Percentiles rank a stretch among this genome's conserved stretches.
Evolutionary conservation across 2,329 filamentous ascomycete species (phyloP).

Genomic region (Boeremia lycopersici): DNA sequence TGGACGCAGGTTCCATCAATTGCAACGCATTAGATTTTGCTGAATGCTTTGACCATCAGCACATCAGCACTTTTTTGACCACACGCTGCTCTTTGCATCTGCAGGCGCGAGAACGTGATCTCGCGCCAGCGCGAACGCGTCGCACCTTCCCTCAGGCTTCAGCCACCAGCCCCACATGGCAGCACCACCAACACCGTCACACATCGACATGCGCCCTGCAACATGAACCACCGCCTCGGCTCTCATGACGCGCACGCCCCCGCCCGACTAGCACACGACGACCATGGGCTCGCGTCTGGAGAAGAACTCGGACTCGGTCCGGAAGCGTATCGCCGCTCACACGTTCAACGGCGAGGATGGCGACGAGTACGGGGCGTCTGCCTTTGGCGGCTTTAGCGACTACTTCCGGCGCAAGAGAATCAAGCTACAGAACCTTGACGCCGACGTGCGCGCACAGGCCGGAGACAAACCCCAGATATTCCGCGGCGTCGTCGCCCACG

Average conservation of each 20-base stretch:
- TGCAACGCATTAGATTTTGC: too few species aligned
- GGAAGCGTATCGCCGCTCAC: conserved; percentile 70
- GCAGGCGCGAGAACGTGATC: conserved; percentile 2
- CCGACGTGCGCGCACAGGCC: conserved; percentile 73
- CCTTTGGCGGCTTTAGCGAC: conserved; percentile 86
- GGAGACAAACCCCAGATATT: conserved; percentile 82
- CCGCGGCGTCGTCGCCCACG: conserved; percentile 85
- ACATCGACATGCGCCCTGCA: conserved; percentile 16
- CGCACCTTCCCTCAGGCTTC: not conserved
- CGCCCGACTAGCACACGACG: conserved; percentile 13
- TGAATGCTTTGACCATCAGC: too few species aligned
- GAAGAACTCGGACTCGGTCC: conserved; percentile 63
- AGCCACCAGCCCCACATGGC: conserved; percentile 4
- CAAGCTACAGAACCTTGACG: conserved; percentile 94
- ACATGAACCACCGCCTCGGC: conserved; percentile 33
- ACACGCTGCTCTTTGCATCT: too few species aligned
- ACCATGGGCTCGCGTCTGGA: conserved; percentile 68
- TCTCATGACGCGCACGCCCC: conserved; percentile 26
- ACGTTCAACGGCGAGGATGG: conserved; percentile 80
- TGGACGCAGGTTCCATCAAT: too few species aligned
- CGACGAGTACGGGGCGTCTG: conserved; percentile 87
- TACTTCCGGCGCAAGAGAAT: conserved; percentile 97
- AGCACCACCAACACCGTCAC: conserved; percentile 9
- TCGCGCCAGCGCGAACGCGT: conserved; percentile 7
- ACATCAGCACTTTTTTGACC: too few species aligned